Evolutionary conservation across 2,329 filamentous ascomycete species (phyloP), one percentile per base, ranked within the genome.

Genomic region (Venturiaceae sp.): DNA sequence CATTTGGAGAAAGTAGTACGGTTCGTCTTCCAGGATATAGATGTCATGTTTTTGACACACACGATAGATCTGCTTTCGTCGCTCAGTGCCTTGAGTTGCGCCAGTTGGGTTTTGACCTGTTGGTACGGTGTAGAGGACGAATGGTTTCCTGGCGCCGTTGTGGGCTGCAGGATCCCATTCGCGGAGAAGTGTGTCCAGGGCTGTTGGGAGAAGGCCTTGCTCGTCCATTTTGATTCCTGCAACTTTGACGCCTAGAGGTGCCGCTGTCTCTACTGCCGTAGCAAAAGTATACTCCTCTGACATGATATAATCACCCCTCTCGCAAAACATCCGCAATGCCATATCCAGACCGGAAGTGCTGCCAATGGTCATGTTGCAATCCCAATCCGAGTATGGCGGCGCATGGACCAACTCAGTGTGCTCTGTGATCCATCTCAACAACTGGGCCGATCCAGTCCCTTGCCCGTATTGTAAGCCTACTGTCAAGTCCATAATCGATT

Each of bases 401-500:
- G 83, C 80, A 72, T 90, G 89, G 16, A 96, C 84, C 58, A 97
- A 83, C 75, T 99, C 92, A 0, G 92, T 95, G 74, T 97, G 94
- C 76, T 99, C 94, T 0, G 92, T 95, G 55, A 97, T 80, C 75
- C 88, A 97, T 61, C 94, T 85, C 62, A 96, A 77, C 71, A 99
- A 79, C 74, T 96, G 94, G 3, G 90, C 87, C 11, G 90, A 84
- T 19, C 94, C 94, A 19, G 84, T 84, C 8, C 91, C 86, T 74
- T 96, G 91, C 34, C 88, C 90, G 71, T 99, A 99, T 75, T 99
- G 97, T 70, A 96, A 85, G 1, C 88, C 88, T 62, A 95, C 90
- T 50, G 88, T 84, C 55, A 99, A 82, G 74, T 99, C 94, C 75
- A 72, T 84, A 28, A 78, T 72, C 44, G 80, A 80, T 61, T 79